Evolutionary conservation across 257 asterid species (phyloP), one percentile per base, ranked within the genome.

Genomic region (Coffea canephora): DNA sequence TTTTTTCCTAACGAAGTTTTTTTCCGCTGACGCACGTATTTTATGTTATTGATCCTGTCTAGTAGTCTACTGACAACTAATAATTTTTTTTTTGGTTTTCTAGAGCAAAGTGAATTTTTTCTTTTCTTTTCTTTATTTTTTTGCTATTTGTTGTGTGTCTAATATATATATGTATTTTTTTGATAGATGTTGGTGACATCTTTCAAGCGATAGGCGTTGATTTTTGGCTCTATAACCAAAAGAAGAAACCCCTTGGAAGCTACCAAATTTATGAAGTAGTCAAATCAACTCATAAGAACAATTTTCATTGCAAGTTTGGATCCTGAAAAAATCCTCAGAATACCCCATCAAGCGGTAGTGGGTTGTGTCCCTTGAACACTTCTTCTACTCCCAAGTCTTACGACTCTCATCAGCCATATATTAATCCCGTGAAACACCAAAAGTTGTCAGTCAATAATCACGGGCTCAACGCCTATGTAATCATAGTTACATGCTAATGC

Each of bases 21-120:
- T 41, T 75, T 75, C 4, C 5, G 78, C 78, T 75, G 6, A 59
- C 57, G 78, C 62, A 23, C 0, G 39, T 62, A 62, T 62, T 62
- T 31, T 31, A 31, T 31, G 31, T 31, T 23, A 25, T 12, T 25
- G 76, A 49, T 73, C 21, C 45, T n/a, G 43, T 49, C 45, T 52
- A 2, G 77, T 6, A 25, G 3, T n/a, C 14, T 0, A 64, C 27
- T 65, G 4, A 21, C 7, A 23, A 23, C 7, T 61, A 61, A 7
- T 23, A 23, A 16, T 55, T 23, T 7, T 62, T 7, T 62, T 62
- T 14, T 23, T 62, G 31, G 15, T 62, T 62, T 62, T n/a, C 23
- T 12, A 23, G 13, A 62, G 1, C 25, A 7, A 62, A 62, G 0
- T 21, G 0, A 7, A 59, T 23, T 62, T 21, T 62, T 7, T 25